A percentile compares a stretch with the other conserved stretches of the same genome.
Evolutionary conservation across 1,284 basidiomycete species (phyloP).

Genomic region (Ustilago hordei): DNA sequence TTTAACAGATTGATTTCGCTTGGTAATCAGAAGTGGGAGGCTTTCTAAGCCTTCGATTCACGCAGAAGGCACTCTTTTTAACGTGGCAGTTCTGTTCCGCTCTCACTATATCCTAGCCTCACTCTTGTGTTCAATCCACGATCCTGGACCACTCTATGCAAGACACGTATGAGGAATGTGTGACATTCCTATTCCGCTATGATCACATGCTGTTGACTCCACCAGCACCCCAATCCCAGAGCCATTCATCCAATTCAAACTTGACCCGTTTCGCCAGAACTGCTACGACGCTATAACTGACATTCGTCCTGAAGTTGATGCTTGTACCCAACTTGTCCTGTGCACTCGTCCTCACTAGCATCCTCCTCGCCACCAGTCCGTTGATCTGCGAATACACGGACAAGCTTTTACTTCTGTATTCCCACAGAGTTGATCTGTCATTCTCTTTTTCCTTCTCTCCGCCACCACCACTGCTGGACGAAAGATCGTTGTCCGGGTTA

Average conservation of each 20-base stretch:
- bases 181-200: neutral
- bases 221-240: constrained; percentile 54
- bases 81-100: neutral
- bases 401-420: constrained; percentile 30
- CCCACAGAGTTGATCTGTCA: constrained; percentile 40
- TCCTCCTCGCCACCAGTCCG: constrained; percentile 41
- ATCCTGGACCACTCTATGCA: neutral
- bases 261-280: constrained; percentile 44
- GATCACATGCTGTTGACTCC: constrained; percentile 24
- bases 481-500: constrained; percentile 64
- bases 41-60: constrained; percentile 19
- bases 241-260: constrained; percentile 56
- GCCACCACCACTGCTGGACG: neutral
- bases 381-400: constrained; percentile 53
- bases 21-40: constrained; percentile 55
- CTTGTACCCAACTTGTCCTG: constrained; percentile 44
- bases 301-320: constrained; percentile 52
- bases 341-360: constrained; percentile 45
- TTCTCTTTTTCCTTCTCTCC: constrained; percentile 47
- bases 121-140: neutral
- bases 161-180: neutral
- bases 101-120: neutral
- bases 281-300: constrained; percentile 37
- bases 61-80: no score
- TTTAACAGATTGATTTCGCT: constrained; percentile 66